Percentiles rank a stretch among this genome's conserved stretches.
phyloP scores from a whole-genome alignment of 31 red algal species.

The Asparagopsis taxiformis region DNA sequence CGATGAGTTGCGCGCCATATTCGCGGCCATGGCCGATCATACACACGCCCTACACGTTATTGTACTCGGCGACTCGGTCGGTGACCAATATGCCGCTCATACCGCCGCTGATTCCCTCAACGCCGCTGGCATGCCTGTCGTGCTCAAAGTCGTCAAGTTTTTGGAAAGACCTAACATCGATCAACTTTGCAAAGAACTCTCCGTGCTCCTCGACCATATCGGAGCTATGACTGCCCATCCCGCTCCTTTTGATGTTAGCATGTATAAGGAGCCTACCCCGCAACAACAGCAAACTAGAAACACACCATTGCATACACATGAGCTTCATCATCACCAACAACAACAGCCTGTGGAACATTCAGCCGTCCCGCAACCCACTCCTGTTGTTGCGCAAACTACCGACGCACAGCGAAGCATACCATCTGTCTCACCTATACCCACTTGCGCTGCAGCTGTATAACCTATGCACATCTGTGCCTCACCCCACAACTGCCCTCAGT shows the following conservation, averaged over 20 bases:
- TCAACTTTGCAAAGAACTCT: constrained; percentile 75
- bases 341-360: not conserved
- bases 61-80: constrained; percentile 83
- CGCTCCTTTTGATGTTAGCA: constrained; percentile 56
- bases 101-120: constrained; percentile 32
- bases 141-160: constrained; percentile 94
- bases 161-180: constrained; percentile 82
- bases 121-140: constrained; percentile 28
- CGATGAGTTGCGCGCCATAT: constrained; percentile 65
- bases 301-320: no score
- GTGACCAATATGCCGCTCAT: constrained; percentile 91
- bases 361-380: not conserved
- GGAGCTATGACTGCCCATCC: constrained; percentile 38
- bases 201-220: constrained; percentile 71
- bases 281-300: no score
- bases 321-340: constrained; percentile 5
- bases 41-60: constrained; percentile 68
- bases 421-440: constrained; percentile 8
- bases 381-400: not conserved
- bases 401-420: constrained; percentile 4
- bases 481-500: not conserved
- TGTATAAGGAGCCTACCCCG: constrained; percentile 40
- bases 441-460: constrained; percentile 14
- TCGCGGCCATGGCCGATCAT: not conserved
- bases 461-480: not conserved